Conservation (phyloP, 768 basidiomycete genomes). For the Suillus luteus region DNA sequence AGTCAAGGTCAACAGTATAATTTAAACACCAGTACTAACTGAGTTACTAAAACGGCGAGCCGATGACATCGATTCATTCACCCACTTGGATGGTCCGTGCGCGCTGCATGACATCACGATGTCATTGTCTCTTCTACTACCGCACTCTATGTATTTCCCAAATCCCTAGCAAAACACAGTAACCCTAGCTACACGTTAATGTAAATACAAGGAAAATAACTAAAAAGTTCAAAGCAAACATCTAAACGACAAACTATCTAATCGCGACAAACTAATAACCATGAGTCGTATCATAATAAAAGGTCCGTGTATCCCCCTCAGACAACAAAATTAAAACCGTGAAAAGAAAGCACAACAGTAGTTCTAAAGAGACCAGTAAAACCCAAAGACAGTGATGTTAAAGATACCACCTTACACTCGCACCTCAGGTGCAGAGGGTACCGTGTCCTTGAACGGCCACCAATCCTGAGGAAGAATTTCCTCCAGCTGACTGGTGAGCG, state of each 20-base stretch:
- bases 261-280: conserved; percentile 5
- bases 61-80: too few species aligned
- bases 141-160: neutral
- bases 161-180: neutral
- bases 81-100: neutral
- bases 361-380: neutral
- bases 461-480: conserved; percentile 20
- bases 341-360: neutral
- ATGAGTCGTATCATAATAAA: conserved; percentile 8
- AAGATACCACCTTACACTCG: conserved; percentile 9
- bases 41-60: too few species aligned
- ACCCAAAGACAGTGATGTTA: neutral
- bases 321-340: neutral
- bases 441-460: conserved; percentile 21
- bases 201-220: conserved; percentile 4
- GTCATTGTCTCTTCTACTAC: neutral
- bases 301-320: conserved; percentile 15
- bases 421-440: conserved; percentile 10
- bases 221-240: neutral
- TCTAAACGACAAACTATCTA: conserved; percentile 1
- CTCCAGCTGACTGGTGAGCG: conserved; percentile 18
- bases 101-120: neutral
- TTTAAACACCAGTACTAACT: too few species aligned
- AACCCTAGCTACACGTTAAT: conserved; percentile 3
- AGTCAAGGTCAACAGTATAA: too few species aligned